Conservation (phyloP, 208 protist genomes). For the Balamuthia mandrillaris region DNA sequence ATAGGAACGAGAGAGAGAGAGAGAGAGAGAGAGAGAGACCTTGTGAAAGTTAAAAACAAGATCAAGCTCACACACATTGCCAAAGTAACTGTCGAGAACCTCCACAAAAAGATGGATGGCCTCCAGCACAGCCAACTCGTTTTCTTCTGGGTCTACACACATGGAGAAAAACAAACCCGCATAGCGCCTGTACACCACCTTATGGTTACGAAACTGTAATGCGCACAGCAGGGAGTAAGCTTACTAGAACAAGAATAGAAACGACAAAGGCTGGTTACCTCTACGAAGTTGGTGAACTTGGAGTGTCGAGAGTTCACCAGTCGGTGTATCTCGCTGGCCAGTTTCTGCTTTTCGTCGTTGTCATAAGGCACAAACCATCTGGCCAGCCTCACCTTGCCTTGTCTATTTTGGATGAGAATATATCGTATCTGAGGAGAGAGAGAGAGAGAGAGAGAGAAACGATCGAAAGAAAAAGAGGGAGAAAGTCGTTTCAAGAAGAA, state of each 20-base stretch:
- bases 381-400: conserved; percentile 95
- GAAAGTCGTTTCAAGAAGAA: neutral
- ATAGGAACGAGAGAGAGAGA: neutral
- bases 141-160: conserved; percentile 95
- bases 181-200: conserved; percentile 97
- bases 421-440: too few relatives aligned
- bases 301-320: conserved; percentile 89
- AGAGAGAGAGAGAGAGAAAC: neutral
- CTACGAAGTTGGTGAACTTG: conserved; percentile 85
- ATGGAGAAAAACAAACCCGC: conserved; percentile 98
- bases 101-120: conserved; percentile 70
- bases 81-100: conserved; percentile 98
- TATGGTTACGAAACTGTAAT: conserved; percentile 81
- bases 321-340: conserved; percentile 92
- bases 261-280: conserved; percentile 61
- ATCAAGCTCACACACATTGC: conserved; percentile 99
- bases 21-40: conserved; percentile 53
- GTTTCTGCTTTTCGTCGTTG: conserved; percentile 88
- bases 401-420: conserved; percentile 98
- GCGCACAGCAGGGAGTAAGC: neutral
- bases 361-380: conserved; percentile 94
- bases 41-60: conserved; percentile 98
- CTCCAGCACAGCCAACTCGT: conserved; percentile 96
- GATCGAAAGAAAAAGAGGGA: neutral
- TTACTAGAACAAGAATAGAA: neutral